These are phyloP conservation scores for Stevia rebaudiana DNA, from an alignment of 140 eudicot genomes.

Conservation along the genomic window DNA sequence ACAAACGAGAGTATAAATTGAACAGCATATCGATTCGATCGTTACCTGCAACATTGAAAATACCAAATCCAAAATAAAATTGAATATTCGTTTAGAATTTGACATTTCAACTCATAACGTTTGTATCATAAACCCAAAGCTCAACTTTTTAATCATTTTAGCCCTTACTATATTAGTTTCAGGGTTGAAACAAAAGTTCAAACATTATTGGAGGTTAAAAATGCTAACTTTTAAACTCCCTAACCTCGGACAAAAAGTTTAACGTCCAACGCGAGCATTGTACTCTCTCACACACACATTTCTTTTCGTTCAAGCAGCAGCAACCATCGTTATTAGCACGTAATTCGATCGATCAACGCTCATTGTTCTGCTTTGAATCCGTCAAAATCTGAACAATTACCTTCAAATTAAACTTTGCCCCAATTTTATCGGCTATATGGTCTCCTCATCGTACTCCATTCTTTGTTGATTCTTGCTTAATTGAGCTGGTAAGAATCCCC, in stretches of 20 bases:
- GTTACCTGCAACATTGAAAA: too few relatives aligned
- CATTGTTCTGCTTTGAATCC: slow-evolving; percentile 25
- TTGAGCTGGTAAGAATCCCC: slow-evolving; percentile 32
- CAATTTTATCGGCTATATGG: slow-evolving; percentile 27
- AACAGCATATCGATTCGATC: too few relatives aligned
- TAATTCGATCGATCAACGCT: slow-evolving; percentile 21
- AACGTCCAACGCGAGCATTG: slow-evolving; percentile 17
- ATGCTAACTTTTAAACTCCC: neutral
- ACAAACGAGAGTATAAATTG: too few relatives aligned
- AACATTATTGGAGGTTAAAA: neutral
- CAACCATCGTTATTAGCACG: slow-evolving; percentile 9
- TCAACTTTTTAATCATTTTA: too few relatives aligned
- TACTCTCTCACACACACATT: neutral
- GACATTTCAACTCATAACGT: too few relatives aligned
- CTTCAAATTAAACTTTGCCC: slow-evolving; percentile 14
- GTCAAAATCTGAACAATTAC: slow-evolving; percentile 8
- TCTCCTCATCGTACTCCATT: slow-evolving; percentile 13
- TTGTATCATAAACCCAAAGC: too few relatives aligned
- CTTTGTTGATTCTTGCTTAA: slow-evolving; percentile 31
- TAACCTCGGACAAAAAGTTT: slow-evolving; percentile 12
- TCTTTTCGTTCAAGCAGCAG: neutral
- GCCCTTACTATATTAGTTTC: too few relatives aligned
- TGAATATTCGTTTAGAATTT: too few relatives aligned
- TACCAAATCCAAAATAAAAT: too few relatives aligned
- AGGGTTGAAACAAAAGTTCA: too few relatives aligned